A percentile compares a stretch with the other conserved stretches of the same genome.
phyloP scores from a whole-genome alignment of 805 yeast species.

The Groenewaldozyma tartarivorans region DNA sequence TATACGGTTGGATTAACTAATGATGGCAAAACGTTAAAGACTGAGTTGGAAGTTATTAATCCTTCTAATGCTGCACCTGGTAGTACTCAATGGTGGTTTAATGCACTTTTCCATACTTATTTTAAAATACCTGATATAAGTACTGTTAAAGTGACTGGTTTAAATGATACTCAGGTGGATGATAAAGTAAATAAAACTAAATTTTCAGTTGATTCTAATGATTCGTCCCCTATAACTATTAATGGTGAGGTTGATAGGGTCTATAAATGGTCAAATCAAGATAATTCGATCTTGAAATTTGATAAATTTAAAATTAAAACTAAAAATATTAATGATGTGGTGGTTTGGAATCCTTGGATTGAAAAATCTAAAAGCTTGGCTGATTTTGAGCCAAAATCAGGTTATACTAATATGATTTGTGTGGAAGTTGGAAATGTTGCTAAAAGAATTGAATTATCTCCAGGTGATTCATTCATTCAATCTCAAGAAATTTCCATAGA shows the following conservation, averaged over 20 bases:
- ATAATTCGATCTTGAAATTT: slow-evolving; percentile 55
- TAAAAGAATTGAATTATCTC: slow-evolving; percentile 49
- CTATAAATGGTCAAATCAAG: slow-evolving; percentile 43
- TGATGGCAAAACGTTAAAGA: slow-evolving; percentile 42
- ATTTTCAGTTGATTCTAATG: slow-evolving; percentile 22
- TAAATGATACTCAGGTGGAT: slow-evolving; percentile 59
- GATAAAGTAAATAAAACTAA: slow-evolving; percentile 65
- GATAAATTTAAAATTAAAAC: slow-evolving; percentile 65
- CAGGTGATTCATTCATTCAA: slow-evolving; percentile 38
- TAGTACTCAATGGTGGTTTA: slow-evolving; percentile 61
- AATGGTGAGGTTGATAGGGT: slow-evolving; percentile 72
- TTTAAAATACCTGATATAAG: slow-evolving; percentile 66
- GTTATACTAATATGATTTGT: slow-evolving; percentile 83
- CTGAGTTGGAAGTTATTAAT: slow-evolving; percentile 69
- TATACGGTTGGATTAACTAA: slow-evolving; percentile 54
- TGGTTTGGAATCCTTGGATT: slow-evolving; percentile 98
- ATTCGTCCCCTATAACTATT: slow-evolving; percentile 20
- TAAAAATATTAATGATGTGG: slow-evolving; percentile 53
- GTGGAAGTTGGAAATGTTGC: slow-evolving; percentile 88
- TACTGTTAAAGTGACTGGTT: slow-evolving; percentile 66
- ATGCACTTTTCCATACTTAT: slow-evolving; percentile 93
- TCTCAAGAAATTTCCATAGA: neutral
- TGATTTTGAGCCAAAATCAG: slow-evolving; percentile 81
- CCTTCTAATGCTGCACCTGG: too few species aligned
- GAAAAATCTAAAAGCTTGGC: slow-evolving; percentile 72